Conservation (phyloP, 768 basidiomycete species). For the Naganishia vaughanmartiniae region DNA sequence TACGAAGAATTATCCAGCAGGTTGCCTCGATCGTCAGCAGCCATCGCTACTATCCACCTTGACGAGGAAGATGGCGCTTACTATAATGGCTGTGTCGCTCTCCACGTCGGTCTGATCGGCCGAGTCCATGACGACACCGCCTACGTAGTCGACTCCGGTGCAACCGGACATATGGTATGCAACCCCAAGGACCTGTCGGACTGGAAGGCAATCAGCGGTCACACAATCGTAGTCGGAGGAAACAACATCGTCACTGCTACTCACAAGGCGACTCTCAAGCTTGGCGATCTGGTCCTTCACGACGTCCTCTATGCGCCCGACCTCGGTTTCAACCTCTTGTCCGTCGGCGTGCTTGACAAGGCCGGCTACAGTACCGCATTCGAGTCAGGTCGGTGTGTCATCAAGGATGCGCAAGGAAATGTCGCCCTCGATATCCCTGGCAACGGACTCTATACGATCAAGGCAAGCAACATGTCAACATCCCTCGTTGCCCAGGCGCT, state of each 20-base stretch:
- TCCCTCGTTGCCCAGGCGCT: too few relatives aligned
- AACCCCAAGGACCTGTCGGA: background rate
- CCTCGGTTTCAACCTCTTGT: background rate
- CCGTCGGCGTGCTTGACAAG: background rate
- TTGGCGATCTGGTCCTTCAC: background rate
- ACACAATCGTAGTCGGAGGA: background rate
- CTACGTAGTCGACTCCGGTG: background rate
- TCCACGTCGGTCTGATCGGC: background rate
- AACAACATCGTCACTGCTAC: background rate
- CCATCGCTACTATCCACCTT: background rate
- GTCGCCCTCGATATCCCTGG: too few relatives aligned
- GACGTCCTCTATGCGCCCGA: background rate
- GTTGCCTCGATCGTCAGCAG: background rate
- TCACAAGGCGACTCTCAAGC: background rate
- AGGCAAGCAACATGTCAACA: too few relatives aligned
- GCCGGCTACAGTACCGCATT: background rate
- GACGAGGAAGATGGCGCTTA: slow-evolving; percentile 9
- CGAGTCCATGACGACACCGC: background rate
- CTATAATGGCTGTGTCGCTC: background rate
- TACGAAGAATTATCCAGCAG: background rate
- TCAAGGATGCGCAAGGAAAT: too few relatives aligned
- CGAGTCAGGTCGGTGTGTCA: background rate
- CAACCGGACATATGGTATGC: background rate
- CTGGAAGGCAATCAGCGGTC: background rate
- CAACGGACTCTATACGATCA: too few relatives aligned